Conservation (phyloP, 495 filamentous ascomycete genomes). For the Penicilliopsis zonata region DNA sequence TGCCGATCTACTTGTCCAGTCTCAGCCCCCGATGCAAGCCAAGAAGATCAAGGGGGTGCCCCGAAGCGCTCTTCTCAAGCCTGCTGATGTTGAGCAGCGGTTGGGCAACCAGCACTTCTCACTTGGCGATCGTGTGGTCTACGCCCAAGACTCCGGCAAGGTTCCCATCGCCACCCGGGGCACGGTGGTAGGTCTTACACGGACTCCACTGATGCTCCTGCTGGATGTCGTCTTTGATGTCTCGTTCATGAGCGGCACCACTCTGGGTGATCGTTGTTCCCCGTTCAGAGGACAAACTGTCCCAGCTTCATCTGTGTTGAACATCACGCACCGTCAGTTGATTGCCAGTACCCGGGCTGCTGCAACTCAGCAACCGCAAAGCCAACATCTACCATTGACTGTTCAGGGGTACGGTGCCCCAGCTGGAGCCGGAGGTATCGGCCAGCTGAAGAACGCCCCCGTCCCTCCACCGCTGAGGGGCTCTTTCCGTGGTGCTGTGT, state of each 20-base stretch:
- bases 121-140: conserved; percentile 85
- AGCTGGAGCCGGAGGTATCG: conserved; percentile 42
- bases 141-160: conserved; percentile 84
- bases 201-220: conserved; percentile 65
- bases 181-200: conserved; percentile 84
- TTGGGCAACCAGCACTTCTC: conserved; percentile 74
- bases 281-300: conserved; percentile 94
- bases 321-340: conserved; percentile 71
- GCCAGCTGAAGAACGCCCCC: conserved; percentile 54
- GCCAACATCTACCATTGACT: conserved; percentile 40
- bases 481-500: conserved; percentile 58
- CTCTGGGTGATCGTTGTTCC: conserved; percentile 78
- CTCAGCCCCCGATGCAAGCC: conserved; percentile 37
- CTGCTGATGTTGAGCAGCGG: conserved; percentile 81
- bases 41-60: conserved; percentile 65
- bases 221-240: conserved; percentile 90
- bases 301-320: conserved; percentile 68
- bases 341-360: conserved; percentile 62
- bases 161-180: conserved; percentile 88
- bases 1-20: conserved; percentile 45
- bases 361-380: conserved; percentile 43
- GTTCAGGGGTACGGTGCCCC: conserved; percentile 49
- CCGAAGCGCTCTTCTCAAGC: conserved; percentile 76
- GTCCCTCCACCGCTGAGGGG: conserved; percentile 58
- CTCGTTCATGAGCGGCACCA: conserved; percentile 93